Percentiles rank a stretch among this genome's conserved stretches.
phyloP scores from a whole-genome alignment of 1,139 yeast species.

The Yamadazyma diospyri region DNA sequence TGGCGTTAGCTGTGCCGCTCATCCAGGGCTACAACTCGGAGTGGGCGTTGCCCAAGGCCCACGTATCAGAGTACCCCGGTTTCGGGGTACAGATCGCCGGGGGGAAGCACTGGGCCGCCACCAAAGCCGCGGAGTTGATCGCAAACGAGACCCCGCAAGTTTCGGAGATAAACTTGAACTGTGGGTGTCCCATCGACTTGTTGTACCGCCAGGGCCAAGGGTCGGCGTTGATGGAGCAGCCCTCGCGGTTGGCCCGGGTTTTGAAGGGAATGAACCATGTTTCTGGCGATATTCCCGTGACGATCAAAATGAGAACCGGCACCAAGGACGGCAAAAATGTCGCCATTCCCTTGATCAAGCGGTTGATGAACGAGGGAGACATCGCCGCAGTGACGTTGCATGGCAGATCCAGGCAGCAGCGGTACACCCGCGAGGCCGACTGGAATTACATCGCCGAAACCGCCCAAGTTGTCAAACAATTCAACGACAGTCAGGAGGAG shows the following conservation, averaged over 20 bases:
- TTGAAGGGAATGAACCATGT: slow-evolving; percentile 86
- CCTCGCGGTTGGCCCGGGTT: slow-evolving; percentile 73
- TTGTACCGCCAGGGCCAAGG: slow-evolving; percentile 94
- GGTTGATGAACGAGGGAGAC: slow-evolving; percentile 73
- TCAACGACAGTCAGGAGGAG: slow-evolving; percentile 50
- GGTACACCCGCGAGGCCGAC: slow-evolving; percentile 87
- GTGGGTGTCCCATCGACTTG: slow-evolving; percentile 97
- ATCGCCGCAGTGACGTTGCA: slow-evolving; percentile 91
- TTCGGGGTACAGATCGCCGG: slow-evolving; percentile 95
- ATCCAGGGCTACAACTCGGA: slow-evolving; percentile 89
- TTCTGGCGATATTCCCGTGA: slow-evolving; percentile 86
- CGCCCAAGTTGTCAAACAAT: slow-evolving; percentile 62
- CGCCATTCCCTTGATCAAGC: slow-evolving; percentile 70
- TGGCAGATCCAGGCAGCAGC: slow-evolving; percentile 93
- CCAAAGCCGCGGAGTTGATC: slow-evolving; percentile 83
- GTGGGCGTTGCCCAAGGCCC: slow-evolving; percentile 97
- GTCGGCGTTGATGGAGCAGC: slow-evolving; percentile 87
- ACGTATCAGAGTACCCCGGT: slow-evolving; percentile 74
- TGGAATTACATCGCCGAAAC: slow-evolving; percentile 86
- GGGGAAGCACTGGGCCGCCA: slow-evolving; percentile 88
- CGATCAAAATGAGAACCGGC: slow-evolving; percentile 91
- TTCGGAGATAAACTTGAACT: slow-evolving; percentile 82
- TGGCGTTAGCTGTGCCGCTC: slow-evolving; percentile 87
- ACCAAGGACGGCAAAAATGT: slow-evolving; percentile 79
- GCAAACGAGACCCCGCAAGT: slow-evolving; percentile 51